Conservation (phyloP, 176 grass and related monocot genomes). For the Avena insularis region DNA sequence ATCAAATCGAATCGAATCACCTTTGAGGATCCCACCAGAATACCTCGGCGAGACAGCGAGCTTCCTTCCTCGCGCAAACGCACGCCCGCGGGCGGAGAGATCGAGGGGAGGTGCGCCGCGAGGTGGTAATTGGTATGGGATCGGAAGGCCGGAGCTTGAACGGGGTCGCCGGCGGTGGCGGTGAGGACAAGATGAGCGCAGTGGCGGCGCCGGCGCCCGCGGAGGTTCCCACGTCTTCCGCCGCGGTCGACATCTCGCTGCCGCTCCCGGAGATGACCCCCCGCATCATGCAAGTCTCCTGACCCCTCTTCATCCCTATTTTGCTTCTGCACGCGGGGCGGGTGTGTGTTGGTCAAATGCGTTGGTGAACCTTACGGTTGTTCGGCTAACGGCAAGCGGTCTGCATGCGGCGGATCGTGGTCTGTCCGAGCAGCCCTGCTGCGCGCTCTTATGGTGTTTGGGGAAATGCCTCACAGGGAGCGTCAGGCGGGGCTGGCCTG, state of each 20-base stretch:
- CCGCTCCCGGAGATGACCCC: slow-evolving; percentile 75
- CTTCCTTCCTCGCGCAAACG: neutral
- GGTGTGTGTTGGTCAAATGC: neutral
- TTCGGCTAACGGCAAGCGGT: neutral
- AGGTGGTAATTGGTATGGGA: slow-evolving; percentile 37
- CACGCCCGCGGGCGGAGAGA: neutral
- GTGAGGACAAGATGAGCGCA: neutral
- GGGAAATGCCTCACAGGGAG: slow-evolving; percentile 26
- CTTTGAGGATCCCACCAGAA: neutral
- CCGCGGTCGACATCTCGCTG: slow-evolving; percentile 74
- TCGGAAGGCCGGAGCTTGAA: slow-evolving; percentile 55
- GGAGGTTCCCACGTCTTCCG: slow-evolving; percentile 55
- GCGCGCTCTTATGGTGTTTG: slow-evolving; percentile 27
- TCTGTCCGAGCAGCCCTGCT: neutral
- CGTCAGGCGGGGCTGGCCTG: neutral
- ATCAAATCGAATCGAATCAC: slow-evolving; percentile 25
- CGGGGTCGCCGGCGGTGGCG: neutral
- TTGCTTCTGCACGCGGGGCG: neutral
- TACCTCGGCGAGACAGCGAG: neutral
- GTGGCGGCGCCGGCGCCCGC: slow-evolving; percentile 16
- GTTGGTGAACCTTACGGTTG: neutral
- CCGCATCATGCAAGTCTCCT: slow-evolving; percentile 68
- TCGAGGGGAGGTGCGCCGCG: neutral
- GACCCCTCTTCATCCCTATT: neutral
- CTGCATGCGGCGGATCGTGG: neutral